phyloP scores from a whole-genome alignment of 78 protist genomes.

The Mastigamoeba balamuthi region DNA sequence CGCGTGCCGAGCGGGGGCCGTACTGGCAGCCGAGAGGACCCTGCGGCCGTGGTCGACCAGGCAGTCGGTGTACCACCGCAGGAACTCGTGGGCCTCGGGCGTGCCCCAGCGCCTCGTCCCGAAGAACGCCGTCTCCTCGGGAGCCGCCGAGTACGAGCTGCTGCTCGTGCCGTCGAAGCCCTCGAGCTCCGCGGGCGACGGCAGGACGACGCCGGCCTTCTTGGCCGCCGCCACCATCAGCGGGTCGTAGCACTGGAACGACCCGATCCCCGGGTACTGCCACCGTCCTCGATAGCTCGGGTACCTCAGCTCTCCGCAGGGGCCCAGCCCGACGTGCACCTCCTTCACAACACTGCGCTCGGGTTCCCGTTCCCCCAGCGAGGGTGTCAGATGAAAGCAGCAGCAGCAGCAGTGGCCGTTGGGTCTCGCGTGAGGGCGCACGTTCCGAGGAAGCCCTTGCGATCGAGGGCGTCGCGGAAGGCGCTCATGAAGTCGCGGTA shows the following conservation, averaged over 20 bases:
- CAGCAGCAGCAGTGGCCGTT: too few species aligned
- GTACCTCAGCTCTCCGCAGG: slow-evolving; percentile 86
- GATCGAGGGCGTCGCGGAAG: slow-evolving; percentile 11
- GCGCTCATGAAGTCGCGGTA: slow-evolving; percentile 62
- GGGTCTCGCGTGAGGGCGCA: not conserved
- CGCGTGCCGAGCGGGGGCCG: not conserved
- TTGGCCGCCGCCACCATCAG: slow-evolving; percentile 36
- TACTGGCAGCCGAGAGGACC: slow-evolving; percentile 10
- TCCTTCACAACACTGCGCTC: not conserved
- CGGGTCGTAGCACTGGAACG: slow-evolving; percentile 75
- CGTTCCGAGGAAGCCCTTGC: not conserved
- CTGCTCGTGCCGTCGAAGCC: too few species aligned
- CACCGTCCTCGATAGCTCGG: slow-evolving; percentile 73
- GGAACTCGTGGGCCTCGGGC: slow-evolving; percentile 29
- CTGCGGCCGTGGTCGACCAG: slow-evolving; percentile 36
- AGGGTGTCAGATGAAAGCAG: not conserved
- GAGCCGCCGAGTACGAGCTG: slow-evolving; percentile 31
- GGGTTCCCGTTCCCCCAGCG: too few species aligned
- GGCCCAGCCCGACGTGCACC: slow-evolving; percentile 63
- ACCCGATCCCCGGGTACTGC: slow-evolving; percentile 78
- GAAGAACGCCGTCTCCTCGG: slow-evolving; percentile 52
- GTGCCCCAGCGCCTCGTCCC: not conserved
- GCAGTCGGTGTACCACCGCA: slow-evolving; percentile 55
- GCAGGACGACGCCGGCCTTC: slow-evolving; percentile 27
- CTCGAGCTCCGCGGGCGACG: slow-evolving; percentile 64